These are phyloP conservation scores for Apiospora arundinis DNA, from an alignment of 2,329 filamentous ascomycete species.

Conservation along the genomic window DNA sequence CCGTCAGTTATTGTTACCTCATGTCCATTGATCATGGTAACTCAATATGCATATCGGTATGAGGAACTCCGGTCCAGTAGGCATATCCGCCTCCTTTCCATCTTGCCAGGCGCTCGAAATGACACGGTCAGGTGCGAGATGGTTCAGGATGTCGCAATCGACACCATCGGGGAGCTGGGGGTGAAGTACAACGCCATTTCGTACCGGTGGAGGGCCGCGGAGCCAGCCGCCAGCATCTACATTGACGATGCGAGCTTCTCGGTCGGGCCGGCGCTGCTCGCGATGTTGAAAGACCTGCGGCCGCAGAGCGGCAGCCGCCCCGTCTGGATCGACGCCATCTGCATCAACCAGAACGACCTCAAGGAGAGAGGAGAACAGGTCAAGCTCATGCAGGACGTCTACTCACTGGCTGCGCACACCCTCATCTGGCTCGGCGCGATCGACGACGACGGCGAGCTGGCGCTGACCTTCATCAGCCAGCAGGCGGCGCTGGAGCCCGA, in stretches of 20 bases:
- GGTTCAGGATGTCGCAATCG: background rate
- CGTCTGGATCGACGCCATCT: conserved; percentile 32
- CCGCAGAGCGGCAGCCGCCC: background rate
- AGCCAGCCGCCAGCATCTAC: background rate
- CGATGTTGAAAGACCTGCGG: background rate
- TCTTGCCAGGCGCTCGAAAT: background rate
- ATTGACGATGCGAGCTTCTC: background rate
- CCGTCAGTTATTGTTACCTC: too few relatives aligned
- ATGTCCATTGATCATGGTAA: too few relatives aligned
- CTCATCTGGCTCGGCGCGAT: conserved; percentile 31
- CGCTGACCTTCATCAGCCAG: background rate
- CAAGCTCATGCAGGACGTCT: conserved; percentile 31
- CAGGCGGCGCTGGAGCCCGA: background rate
- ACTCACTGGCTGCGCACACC: conserved; percentile 28
- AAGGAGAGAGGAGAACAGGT: conserved; percentile 29
- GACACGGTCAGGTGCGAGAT: background rate
- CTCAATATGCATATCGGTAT: too few relatives aligned
- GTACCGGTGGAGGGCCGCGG: background rate
- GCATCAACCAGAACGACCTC: conserved; percentile 31
- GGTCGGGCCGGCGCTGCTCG: background rate
- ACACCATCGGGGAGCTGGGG: background rate
- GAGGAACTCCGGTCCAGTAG: background rate
- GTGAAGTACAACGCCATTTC: background rate
- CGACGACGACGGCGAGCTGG: background rate
- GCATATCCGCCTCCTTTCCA: background rate